Conservation (phyloP, 148 eudicot genomes). For the Euryodendron excelsum region DNA sequence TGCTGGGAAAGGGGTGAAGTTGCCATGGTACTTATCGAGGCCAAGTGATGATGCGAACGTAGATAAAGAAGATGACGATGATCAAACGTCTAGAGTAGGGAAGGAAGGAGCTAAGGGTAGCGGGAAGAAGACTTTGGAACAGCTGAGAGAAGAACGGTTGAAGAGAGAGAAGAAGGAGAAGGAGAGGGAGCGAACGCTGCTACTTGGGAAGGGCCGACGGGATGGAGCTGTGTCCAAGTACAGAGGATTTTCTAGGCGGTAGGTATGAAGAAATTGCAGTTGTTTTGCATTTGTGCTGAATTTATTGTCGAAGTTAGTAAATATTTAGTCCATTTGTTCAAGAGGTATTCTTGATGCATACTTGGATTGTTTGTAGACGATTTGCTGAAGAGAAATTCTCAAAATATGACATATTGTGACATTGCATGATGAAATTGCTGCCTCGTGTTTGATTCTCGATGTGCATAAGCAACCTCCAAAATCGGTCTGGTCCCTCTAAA, state of each 20-base stretch:
- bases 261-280: constrained; percentile 2
- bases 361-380: not conserved
- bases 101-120: constrained; percentile 20
- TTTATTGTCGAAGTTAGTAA: not conserved
- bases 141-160: constrained; percentile 87
- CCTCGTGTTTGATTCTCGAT: not conserved
- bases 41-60: constrained; percentile 18
- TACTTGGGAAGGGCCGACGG: constrained; percentile 31
- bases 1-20: constrained; percentile 81
- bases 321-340: not conserved
- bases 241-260: constrained; percentile 34
- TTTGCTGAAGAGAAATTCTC: not conserved
- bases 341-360: not conserved
- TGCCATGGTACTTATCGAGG: constrained; percentile 80
- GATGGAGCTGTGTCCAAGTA: constrained; percentile 17
- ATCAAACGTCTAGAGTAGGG: not conserved
- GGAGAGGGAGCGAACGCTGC: constrained; percentile 67
- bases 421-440: not conserved
- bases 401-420: not conserved
- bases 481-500: not conserved
- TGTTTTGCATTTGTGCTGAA: not conserved
- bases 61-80: constrained; percentile 23
- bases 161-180: constrained; percentile 79
- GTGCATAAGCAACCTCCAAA: not conserved
- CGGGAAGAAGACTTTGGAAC: constrained; percentile 64